Evolutionary conservation across 176 grass and related monocot genomes (phyloP).

Genomic region (Alloteropsis semialata): DNA sequence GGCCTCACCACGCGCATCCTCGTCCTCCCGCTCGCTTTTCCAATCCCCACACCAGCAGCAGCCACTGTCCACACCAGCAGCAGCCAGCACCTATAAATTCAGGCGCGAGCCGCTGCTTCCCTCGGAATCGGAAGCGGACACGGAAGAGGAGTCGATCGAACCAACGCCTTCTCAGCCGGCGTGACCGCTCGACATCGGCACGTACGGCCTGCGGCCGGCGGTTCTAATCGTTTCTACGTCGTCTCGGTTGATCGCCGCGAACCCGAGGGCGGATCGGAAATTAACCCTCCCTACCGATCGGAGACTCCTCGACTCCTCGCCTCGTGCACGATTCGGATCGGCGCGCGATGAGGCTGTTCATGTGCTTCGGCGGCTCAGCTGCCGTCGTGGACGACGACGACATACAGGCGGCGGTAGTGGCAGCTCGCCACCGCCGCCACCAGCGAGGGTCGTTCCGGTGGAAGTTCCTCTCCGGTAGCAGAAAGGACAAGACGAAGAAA

Average conservation of each 20-base stretch:
- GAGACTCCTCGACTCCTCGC: neutral
- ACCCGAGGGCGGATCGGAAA: neutral
- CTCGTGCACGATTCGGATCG: too few species aligned
- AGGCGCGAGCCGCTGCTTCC: too few species aligned
- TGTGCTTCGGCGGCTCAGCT: constrained; percentile 33
- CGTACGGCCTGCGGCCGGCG: neutral
- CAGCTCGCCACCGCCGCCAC: neutral
- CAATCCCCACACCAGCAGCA: neutral
- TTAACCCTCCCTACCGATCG: neutral
- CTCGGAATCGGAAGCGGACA: too few species aligned
- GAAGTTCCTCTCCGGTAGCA: neutral
- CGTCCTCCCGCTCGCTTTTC: too few species aligned
- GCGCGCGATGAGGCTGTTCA: neutral
- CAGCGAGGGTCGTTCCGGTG: neutral
- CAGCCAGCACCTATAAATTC: too few species aligned
- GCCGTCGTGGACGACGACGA: constrained; percentile 5
- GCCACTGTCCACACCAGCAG: too few species aligned
- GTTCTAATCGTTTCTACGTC: too few species aligned
- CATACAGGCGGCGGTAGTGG: neutral
- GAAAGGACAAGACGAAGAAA: neutral
- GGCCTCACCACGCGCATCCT: too few species aligned
- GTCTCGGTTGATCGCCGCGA: neutral
- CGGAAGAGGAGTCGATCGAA: too few species aligned
- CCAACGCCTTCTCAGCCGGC: too few species aligned
- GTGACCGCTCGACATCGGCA: neutral